These are phyloP conservation scores for Plasmodium yoelii DNA, from an alignment of 169 alveolate genomes.

Conservation along the genomic window DNA sequence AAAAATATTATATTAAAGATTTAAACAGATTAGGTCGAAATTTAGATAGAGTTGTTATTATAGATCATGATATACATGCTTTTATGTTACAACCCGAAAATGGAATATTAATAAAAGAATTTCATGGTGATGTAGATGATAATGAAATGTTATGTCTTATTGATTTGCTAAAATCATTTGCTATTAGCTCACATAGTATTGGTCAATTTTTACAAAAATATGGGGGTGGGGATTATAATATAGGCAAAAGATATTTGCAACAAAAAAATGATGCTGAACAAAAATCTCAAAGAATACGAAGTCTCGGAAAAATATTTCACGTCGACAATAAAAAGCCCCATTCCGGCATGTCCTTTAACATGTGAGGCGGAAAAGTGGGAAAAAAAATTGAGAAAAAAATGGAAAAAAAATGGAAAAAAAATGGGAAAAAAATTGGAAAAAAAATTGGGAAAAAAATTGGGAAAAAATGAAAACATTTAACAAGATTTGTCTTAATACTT, in stretches of 20 bases:
- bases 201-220: conserved; percentile 77
- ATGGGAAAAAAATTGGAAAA: too few species aligned
- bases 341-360: conserved; percentile 53
- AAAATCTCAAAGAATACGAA: conserved; percentile 64
- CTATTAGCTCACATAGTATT: conserved; percentile 86
- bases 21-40: conserved; percentile 90
- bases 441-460: too few species aligned
- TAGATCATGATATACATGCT: conserved; percentile 89
- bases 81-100: conserved; percentile 89
- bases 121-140: conserved; percentile 89
- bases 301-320: conserved; percentile 66
- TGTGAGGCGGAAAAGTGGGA: background rate
- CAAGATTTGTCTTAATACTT: too few species aligned
- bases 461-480: too few species aligned
- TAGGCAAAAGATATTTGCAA: conserved; percentile 83
- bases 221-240: conserved; percentile 87
- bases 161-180: conserved; percentile 88
- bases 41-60: conserved; percentile 86
- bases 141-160: conserved; percentile 83
- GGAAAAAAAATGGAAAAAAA: too few species aligned
- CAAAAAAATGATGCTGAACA: conserved; percentile 71
- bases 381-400: too few species aligned
- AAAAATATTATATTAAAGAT: conserved; percentile 86
- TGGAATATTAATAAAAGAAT: conserved; percentile 85
- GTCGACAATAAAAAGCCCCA: conserved; percentile 50